A percentile compares a stretch with the other conserved stretches of the same genome.
These are phyloP conservation scores for Leptographium radiaticola DNA, from an alignment of 2,329 filamentous ascomycete species.

Conservation along the genomic window DNA sequence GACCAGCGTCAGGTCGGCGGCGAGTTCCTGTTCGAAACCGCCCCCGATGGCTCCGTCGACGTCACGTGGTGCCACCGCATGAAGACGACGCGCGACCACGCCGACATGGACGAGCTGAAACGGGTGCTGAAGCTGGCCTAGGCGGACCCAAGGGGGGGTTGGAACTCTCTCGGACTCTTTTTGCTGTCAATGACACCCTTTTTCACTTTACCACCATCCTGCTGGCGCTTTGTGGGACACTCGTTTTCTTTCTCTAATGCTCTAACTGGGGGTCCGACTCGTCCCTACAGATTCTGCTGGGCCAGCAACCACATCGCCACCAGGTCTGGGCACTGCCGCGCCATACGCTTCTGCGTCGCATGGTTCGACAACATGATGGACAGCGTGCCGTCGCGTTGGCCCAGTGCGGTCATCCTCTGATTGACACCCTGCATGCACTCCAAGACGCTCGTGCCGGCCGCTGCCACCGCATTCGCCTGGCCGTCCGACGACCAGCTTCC, in stretches of 20 bases:
- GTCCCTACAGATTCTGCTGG: constrained; percentile 9
- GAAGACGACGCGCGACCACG: constrained; percentile 65
- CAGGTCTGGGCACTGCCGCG: constrained; percentile 12
- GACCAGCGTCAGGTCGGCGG: constrained; percentile 59
- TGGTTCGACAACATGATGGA: constrained; percentile 13
- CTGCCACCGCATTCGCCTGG: neutral
- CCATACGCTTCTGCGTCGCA: constrained; percentile 11
- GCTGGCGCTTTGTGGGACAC: too few species aligned
- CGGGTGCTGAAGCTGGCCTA: constrained; percentile 42
- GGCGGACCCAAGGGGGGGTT: too few species aligned
- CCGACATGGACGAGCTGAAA: constrained; percentile 54
- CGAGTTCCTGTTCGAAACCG: constrained; percentile 59
- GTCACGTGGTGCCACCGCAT: constrained; percentile 75
- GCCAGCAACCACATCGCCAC: constrained; percentile 13
- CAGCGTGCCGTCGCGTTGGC: constrained; percentile 2
- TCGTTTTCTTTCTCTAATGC: too few species aligned
- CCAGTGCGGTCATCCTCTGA: constrained; percentile 4
- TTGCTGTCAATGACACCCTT: too few species aligned
- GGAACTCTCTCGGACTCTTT: too few species aligned
- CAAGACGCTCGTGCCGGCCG: neutral
- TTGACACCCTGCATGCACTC: constrained; percentile 7
- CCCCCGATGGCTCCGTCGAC: neutral
- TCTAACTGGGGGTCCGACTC: too few species aligned
- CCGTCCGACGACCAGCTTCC: neutral
- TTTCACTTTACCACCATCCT: too few species aligned